A percentile compares a stretch with the other conserved stretches of the same genome.
phyloP scores from a whole-genome alignment of 306 rosid genomes.

The Canavalia gladiata region DNA sequence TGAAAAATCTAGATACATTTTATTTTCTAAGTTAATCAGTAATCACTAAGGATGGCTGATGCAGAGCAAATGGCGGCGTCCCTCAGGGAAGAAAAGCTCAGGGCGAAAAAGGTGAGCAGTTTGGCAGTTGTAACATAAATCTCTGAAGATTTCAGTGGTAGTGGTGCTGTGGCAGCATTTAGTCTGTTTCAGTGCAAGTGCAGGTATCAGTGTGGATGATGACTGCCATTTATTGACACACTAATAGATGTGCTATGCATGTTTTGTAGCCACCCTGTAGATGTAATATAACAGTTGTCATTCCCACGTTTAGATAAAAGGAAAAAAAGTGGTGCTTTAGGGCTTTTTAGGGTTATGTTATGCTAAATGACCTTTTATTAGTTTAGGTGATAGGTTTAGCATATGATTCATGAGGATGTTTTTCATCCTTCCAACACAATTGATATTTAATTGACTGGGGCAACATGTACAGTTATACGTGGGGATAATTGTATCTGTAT shows the following conservation, averaged over 20 bases:
- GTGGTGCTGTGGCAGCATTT: constrained; percentile 48
- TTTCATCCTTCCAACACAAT: constrained; percentile 54
- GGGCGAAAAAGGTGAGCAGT: constrained; percentile 52
- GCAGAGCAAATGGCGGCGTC: constrained; percentile 88
- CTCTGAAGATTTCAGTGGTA: constrained; percentile 32
- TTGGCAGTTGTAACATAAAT: constrained; percentile 41
- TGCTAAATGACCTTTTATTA: constrained; percentile 56
- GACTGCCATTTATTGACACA: constrained; percentile 52
- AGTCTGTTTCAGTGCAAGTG: constrained; percentile 41
- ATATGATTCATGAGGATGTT: constrained; percentile 62
- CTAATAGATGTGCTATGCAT: constrained; percentile 50
- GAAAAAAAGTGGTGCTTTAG: constrained; percentile 50
- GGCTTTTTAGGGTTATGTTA: constrained; percentile 49
- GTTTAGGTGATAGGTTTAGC: constrained; percentile 68
- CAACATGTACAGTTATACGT: constrained; percentile 81
- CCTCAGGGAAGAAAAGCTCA: constrained; percentile 67
- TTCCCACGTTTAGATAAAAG: constrained; percentile 58
- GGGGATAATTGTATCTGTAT: constrained; percentile 63
- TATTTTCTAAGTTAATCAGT: constrained; percentile 8
- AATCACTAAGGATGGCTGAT: constrained; percentile 37
- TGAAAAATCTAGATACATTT: background rate
- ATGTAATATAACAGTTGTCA: constrained; percentile 60
- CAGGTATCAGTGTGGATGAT: constrained; percentile 48
- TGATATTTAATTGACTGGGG: constrained; percentile 49
- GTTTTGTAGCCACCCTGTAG: constrained; percentile 57